These are phyloP conservation scores for Nakazawaea molendinolei DNA, from an alignment of 805 yeast species.

Conservation along the genomic window DNA sequence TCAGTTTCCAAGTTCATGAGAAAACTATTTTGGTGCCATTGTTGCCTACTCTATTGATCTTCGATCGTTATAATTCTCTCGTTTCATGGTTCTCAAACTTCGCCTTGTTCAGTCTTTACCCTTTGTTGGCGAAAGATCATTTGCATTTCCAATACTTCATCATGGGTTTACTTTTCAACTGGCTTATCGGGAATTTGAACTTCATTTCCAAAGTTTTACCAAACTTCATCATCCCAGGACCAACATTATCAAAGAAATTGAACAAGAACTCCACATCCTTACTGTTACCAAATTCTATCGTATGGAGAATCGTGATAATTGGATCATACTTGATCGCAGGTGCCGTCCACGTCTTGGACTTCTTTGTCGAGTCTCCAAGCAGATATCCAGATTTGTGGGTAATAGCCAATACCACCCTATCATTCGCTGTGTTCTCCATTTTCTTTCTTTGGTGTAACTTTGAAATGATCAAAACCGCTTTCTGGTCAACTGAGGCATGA, in stretches of 20 bases:
- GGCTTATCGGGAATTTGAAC: slow-evolving; percentile 67
- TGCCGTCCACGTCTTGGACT: slow-evolving; percentile 49
- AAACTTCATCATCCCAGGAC: slow-evolving; percentile 36
- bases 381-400: slow-evolving; percentile 83
- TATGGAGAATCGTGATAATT: slow-evolving; percentile 45
- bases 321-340: slow-evolving; percentile 47
- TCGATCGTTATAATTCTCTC: slow-evolving; percentile 55
- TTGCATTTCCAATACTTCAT: slow-evolving; percentile 66
- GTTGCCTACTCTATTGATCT: slow-evolving; percentile 70
- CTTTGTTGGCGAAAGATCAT: slow-evolving; percentile 72
- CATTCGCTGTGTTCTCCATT: slow-evolving; percentile 66
- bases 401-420: slow-evolving; percentile 61
- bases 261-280: slow-evolving; percentile 12
- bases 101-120: slow-evolving; percentile 82
- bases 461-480: slow-evolving; percentile 27
- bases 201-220: slow-evolving; percentile 43
- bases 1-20: slow-evolving; percentile 95
- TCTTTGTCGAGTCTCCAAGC: slow-evolving; percentile 42
- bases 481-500: too few species aligned
- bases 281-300: slow-evolving; percentile 39
- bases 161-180: slow-evolving; percentile 58
- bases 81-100: slow-evolving; percentile 84
- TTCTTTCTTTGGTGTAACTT: slow-evolving; percentile 82
- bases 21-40: slow-evolving; percentile 85
- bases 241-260: slow-evolving; percentile 16